Conservation (phyloP, 1,284 basidiomycete genomes). For the Coniferiporia sulphurascens region DNA sequence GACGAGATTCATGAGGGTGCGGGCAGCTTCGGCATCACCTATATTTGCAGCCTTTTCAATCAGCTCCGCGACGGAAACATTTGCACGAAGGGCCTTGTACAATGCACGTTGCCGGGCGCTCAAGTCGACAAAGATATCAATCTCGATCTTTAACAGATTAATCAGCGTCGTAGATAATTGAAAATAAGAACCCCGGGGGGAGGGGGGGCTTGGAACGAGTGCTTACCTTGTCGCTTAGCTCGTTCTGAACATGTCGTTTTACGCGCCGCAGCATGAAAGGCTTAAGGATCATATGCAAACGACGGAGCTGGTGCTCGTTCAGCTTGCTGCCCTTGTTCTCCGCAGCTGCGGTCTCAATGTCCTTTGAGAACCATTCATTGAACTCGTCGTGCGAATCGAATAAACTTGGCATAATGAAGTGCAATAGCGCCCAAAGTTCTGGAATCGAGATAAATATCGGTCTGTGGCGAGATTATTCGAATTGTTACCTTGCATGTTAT, state of each 20-base stretch:
- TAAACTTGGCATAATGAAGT: slow-evolving; percentile 99
- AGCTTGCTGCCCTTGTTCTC: slow-evolving; percentile 89
- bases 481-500: slow-evolving; percentile 93
- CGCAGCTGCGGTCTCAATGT: slow-evolving; percentile 88
- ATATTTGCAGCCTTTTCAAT: slow-evolving; percentile 89
- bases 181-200: neutral
- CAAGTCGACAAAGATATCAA: slow-evolving; percentile 92
- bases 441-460: slow-evolving; percentile 19
- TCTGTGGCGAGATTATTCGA: neutral
- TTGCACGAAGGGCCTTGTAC: slow-evolving; percentile 86
- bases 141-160: slow-evolving; percentile 71
- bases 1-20: slow-evolving; percentile 97
- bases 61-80: slow-evolving; percentile 93
- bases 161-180: neutral
- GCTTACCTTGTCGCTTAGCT: slow-evolving; percentile 95
- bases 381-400: slow-evolving; percentile 99
- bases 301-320: slow-evolving; percentile 93
- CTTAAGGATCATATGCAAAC: slow-evolving; percentile 98
- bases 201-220: neutral
- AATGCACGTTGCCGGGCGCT: slow-evolving; percentile 92
- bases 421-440: slow-evolving; percentile 99
- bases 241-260: slow-evolving; percentile 98
- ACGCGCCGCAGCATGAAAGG: slow-evolving; percentile 99
- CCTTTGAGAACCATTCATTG: slow-evolving; percentile 99
- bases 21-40: slow-evolving; percentile 85